Conservation (phyloP, 176 grass and related monocot species). For the Triticum aestivum region DNA sequence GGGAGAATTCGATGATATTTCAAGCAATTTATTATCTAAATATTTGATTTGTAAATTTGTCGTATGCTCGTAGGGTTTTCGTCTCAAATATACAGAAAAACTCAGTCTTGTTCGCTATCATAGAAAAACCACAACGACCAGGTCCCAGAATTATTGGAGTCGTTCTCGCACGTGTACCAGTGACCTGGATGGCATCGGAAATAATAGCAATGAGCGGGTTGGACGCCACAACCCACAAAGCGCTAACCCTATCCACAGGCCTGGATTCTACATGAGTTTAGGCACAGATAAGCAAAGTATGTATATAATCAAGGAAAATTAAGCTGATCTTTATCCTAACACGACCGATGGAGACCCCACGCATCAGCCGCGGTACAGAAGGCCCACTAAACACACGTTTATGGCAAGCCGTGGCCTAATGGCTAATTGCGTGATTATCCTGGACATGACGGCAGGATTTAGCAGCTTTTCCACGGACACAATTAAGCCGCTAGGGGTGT, state of each 20-base stretch:
- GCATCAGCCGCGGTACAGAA: background rate
- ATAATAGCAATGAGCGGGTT: background rate
- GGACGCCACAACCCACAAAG: background rate
- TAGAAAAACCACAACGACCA: background rate
- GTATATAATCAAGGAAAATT: background rate
- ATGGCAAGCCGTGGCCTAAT: slow-evolving; percentile 25
- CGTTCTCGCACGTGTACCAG: background rate
- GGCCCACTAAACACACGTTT: slow-evolving; percentile 32
- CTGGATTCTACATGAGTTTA: background rate
- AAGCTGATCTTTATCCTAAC: slow-evolving; percentile 35
- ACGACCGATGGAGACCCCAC: slow-evolving; percentile 3
- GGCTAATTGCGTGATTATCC: slow-evolving; percentile 34
- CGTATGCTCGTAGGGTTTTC: background rate
- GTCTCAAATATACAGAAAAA: background rate
- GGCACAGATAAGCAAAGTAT: background rate
- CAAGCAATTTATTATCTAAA: background rate
- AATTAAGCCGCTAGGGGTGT: slow-evolving; percentile 39
- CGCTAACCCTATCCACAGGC: background rate
- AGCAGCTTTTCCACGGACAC: slow-evolving; percentile 30
- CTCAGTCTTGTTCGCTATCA: background rate
- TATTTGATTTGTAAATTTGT: background rate
- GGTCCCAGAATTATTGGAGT: background rate
- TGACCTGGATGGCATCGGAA: background rate
- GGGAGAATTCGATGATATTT: background rate
- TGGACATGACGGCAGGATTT: background rate